phyloP scores from a whole-genome alignment of 1,284 basidiomycete species.

The Xerocomus amazonicus region DNA sequence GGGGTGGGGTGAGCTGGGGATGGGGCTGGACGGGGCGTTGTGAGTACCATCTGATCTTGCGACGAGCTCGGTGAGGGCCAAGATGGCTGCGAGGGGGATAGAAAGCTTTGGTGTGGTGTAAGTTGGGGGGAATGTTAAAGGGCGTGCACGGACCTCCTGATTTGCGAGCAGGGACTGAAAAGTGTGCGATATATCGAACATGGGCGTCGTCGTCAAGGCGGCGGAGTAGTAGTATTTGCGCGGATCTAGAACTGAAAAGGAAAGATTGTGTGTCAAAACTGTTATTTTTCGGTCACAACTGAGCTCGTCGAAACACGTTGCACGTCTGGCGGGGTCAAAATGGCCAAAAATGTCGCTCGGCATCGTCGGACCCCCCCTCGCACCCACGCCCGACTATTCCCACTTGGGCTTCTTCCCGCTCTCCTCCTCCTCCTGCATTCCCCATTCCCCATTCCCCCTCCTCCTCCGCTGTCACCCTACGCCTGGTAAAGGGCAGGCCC shows the following conservation, averaged over 20 bases:
- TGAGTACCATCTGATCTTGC: constrained; percentile 62
- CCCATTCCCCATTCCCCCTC: background rate
- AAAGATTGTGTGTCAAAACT: constrained; percentile 21
- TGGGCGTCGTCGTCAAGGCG: constrained; percentile 15
- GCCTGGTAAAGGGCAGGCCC: constrained; percentile 36
- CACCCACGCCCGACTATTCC: constrained; percentile 38
- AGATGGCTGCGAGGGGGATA: constrained; percentile 84
- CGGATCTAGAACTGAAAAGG: constrained; percentile 15
- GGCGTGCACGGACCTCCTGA: constrained; percentile 46
- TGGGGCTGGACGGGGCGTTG: constrained; percentile 16
- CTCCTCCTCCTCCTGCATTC: background rate
- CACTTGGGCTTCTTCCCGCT: constrained; percentile 7
- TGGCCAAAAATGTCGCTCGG: constrained; percentile 41
- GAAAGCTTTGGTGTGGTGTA: constrained; percentile 52
- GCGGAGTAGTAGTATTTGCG: constrained; percentile 23
- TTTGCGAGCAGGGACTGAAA: constrained; percentile 56
- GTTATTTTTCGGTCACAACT: constrained; percentile 5
- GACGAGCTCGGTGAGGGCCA: constrained; percentile 76
- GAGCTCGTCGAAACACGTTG: constrained; percentile 53
- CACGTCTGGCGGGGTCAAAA: constrained; percentile 46
- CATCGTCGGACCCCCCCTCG: constrained; percentile 43
- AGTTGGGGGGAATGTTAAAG: background rate
- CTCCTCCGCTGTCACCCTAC: constrained; percentile 1
- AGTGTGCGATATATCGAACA: constrained; percentile 54
- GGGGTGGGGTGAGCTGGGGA: constrained; percentile 5